A percentile compares a stretch with the other conserved stretches of the same genome.
These are phyloP conservation scores for Suillus subaureus DNA, from an alignment of 768 basidiomycete genomes.

Conservation along the genomic window DNA sequence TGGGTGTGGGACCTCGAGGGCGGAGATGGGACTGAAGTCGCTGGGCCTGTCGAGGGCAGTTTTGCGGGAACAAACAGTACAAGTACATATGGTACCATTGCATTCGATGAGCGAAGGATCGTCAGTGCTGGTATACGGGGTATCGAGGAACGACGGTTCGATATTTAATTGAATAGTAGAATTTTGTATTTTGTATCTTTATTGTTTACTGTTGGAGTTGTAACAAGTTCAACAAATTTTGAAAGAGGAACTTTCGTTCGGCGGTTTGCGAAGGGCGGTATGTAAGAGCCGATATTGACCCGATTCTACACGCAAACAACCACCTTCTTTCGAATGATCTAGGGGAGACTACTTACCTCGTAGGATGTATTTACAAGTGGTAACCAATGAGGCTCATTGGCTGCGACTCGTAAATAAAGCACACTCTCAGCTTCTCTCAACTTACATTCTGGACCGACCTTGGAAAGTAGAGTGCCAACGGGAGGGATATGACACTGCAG, in stretches of 20 bases:
- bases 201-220: background rate
- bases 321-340: background rate
- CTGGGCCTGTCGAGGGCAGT: constrained; percentile 37
- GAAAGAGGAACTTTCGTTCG: no score
- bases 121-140: constrained; percentile 45
- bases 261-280: no score
- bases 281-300: no score
- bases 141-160: constrained; percentile 37
- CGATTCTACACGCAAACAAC: background rate
- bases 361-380: no score
- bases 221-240: background rate
- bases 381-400: no score
- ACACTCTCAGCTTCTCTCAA: background rate
- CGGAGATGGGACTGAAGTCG: constrained; percentile 41
- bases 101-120: constrained; percentile 77
- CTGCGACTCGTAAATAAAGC: background rate
- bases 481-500: background rate
- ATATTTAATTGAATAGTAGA: constrained; percentile 24
- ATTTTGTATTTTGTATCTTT: background rate
- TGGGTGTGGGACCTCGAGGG: constrained; percentile 89
- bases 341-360: background rate
- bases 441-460: background rate
- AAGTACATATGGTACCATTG: constrained; percentile 45
- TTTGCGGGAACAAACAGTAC: constrained; percentile 24
- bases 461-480: background rate